Evolutionary conservation across 768 basidiomycete genomes (phyloP), one percentile per base, ranked within the genome.

Genomic region (Sutorius australiensis): DNA sequence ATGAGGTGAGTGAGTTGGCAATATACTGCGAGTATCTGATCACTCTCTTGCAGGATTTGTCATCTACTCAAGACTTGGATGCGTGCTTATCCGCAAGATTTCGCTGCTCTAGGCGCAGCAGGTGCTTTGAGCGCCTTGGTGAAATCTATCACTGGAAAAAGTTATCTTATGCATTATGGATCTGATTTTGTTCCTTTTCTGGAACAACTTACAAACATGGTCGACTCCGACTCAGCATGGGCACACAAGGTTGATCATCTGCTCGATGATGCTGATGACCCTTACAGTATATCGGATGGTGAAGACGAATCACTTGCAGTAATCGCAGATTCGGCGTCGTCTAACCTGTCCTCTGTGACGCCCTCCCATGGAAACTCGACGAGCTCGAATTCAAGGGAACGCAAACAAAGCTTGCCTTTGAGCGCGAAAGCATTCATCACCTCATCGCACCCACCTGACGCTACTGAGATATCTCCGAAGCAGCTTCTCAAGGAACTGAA

Each of bases 161-260:
- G 86, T 0, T 84, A 92, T 63, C 81, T 92, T 19, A 76, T 91
- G 13, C 90, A 92, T 66, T 93, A 93, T 58, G 91, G 87, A 34
- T 84, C 87, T 13, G 87, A 90, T 61, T 82, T 93, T 60, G 77
- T 90, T 10, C 88, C 89, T 1, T 92, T 93, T 65, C 73, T 89
- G 33, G 87, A 91, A 58, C 73, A 78, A 45, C 73, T 90, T 10
- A 77, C 85, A 5, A 75, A 67, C 32, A 73, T 88, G 24, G 70
- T 74, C n/a, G 90, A 92, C 63, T 76, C 77, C 48, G 89, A 92
- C 64, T 74, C 76, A 21, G 68, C 80, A 7, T 92, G 91, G 90
- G 84, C 89, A n/a, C 64, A 86, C 59, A 86, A 86, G 61, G 73
- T 76, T 2, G 82, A 87, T 37, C 76, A 80, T 38, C 58, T 73